phyloP scores from a whole-genome alignment of 768 basidiomycete species.

The Vararia minispora region DNA sequence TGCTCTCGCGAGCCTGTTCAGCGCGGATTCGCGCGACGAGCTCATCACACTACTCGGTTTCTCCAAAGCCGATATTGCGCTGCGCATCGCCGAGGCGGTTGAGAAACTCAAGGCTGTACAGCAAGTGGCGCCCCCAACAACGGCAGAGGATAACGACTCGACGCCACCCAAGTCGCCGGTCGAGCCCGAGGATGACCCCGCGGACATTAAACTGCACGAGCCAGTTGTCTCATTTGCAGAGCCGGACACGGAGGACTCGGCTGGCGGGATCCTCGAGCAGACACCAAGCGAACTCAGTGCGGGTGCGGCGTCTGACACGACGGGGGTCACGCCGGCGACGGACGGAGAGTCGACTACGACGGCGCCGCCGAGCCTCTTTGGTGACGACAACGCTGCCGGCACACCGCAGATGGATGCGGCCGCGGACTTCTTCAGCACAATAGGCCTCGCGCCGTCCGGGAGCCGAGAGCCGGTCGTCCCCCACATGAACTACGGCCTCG shows the following conservation, averaged over 20 bases:
- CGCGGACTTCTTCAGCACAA: slow-evolving; percentile 84
- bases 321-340: slow-evolving; percentile 39
- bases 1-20: slow-evolving; percentile 80
- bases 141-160: slow-evolving; percentile 22
- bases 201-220: slow-evolving; percentile 42
- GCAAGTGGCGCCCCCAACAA: no score
- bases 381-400: slow-evolving; percentile 57
- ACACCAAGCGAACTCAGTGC: slow-evolving; percentile 69
- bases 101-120: slow-evolving; percentile 50
- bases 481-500: slow-evolving; percentile 67
- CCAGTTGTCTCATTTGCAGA: slow-evolving; percentile 81
- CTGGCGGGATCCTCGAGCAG: slow-evolving; percentile 34
- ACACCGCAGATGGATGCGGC: slow-evolving; percentile 55
- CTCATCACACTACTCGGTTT: slow-evolving; percentile 86
- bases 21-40: slow-evolving; percentile 81
- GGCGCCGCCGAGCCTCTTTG: slow-evolving; percentile 80
- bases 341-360: slow-evolving; percentile 79
- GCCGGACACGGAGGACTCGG: slow-evolving; percentile 27
- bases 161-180: slow-evolving; percentile 11
- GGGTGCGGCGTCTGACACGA: slow-evolving; percentile 50
- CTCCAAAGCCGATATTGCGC: slow-evolving; percentile 76
- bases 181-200: slow-evolving; percentile 23
- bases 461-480: slow-evolving; percentile 47
- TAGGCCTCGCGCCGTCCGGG: slow-evolving; percentile 40
- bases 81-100: slow-evolving; percentile 73